Base-by-base conservation (phyloP, 2,329 filamentous ascomycete species). In the Sclerotinia glacialis region DNA sequence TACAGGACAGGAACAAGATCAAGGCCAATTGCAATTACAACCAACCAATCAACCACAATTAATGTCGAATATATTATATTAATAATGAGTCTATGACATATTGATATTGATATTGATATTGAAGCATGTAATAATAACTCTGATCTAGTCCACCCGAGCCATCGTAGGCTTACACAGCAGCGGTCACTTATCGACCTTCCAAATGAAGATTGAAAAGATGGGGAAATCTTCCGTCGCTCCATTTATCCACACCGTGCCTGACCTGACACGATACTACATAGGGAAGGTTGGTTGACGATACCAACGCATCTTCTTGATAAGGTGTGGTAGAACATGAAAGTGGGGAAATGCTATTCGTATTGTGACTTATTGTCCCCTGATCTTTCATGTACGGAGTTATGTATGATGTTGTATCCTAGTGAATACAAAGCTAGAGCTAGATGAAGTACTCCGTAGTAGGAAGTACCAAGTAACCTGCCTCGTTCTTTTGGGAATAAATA, bases 201-300 rank as follows among this genome's bases (percentile, higher is more conserved):
- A 61, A 21, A 49, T 61, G n/a, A 49, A 61, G 58, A 49, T 26
- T 12, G 44, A 14, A 37, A 26, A 49, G 44, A 61, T 61, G 44
- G 62, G 31, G 52, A 47, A 37, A 21, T 37, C 40, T 18, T n/a
- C 58, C 52, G 42, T 42, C 42, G 58, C 40, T 44, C n/a, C 26
- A 26, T 64, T 58, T 37, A 26, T 58, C n/a, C 42, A 34, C 28
- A 37, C 40, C 14, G 31, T 65, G 49, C 63, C 63, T 42, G 37
- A 49, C 52, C 42, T 55, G 7, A 26, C 62, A 50, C 62, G 52
- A 65, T 65, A 59, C 63, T 40, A 21, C 14, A 52, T 40, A 4
- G 40, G 60, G 60, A 63, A 63, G 60, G 60, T 63, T 52, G 53
- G 40, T 55, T n/a, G 59, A 49, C n/a, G 31, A 47, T 37, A 8